Percentiles rank a stretch among this genome's conserved stretches.
phyloP scores from a whole-genome alignment of 2,329 filamentous ascomycete species.

The Alternaria infectoria region DNA sequence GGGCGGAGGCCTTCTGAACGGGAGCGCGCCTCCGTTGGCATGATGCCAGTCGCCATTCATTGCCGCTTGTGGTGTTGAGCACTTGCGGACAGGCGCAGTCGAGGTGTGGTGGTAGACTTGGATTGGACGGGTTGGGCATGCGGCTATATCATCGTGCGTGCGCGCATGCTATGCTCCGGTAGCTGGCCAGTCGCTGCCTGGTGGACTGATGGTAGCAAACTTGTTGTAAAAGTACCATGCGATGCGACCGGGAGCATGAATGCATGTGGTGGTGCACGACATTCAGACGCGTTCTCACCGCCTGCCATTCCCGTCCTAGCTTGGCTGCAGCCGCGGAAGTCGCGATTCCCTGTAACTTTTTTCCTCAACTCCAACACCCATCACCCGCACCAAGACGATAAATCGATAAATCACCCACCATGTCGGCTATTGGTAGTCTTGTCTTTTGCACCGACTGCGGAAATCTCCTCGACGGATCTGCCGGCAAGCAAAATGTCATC shows the following conservation, averaged over 20 bases:
- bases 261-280: conserved; percentile 7
- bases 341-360: conserved; percentile 29
- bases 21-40: conserved; percentile 41
- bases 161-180: conserved; percentile 16
- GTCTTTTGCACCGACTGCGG: conserved; percentile 94
- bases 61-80: conserved; percentile 9
- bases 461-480: conserved; percentile 82
- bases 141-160: conserved; percentile 16
- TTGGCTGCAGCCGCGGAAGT: conserved; percentile 17
- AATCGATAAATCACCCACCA: conserved; percentile 49
- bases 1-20: conserved; percentile 50
- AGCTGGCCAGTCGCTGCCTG: background rate
- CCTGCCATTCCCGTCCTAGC: conserved; percentile 27
- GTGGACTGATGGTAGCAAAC: background rate
- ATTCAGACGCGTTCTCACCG: conserved; percentile 34
- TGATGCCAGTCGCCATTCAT: conserved; percentile 45
- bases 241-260: conserved; percentile 8
- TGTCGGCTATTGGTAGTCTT: conserved; percentile 89
- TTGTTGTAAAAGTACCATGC: background rate
- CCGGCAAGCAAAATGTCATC: conserved; percentile 75
- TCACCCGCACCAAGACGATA: background rate
- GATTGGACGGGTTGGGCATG: background rate
- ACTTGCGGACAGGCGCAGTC: conserved; percentile 1
- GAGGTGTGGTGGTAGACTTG: conserved; percentile 1
- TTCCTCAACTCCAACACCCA: conserved; percentile 14